Percentiles rank a stretch among this genome's conserved stretches.
These are phyloP conservation scores for Suillus fuscotomentosus DNA, from an alignment of 768 basidiomycete species.

Conservation along the genomic window DNA sequence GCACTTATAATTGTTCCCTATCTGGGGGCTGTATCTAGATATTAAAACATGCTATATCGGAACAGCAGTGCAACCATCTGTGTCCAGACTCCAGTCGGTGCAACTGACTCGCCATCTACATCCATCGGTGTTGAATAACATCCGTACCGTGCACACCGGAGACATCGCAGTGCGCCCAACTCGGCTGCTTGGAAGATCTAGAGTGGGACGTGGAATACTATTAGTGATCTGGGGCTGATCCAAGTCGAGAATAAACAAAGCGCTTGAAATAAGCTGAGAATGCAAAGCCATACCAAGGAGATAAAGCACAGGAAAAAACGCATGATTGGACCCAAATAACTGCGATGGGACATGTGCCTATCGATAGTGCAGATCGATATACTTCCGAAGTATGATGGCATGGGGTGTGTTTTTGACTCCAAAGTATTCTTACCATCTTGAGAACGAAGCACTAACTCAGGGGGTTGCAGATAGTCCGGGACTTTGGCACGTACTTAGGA, in stretches of 20 bases:
- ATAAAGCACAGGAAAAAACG: neutral
- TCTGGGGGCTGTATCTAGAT: neutral
- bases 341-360: slow-evolving; percentile 8
- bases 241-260: neutral
- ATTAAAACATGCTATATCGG: slow-evolving; percentile 8
- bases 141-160: neutral
- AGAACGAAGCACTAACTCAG: neutral
- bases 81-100: neutral
- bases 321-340: neutral
- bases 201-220: neutral
- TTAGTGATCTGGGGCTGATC: neutral
- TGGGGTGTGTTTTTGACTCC: neutral
- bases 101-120: neutral
- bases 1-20: neutral
- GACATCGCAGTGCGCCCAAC: neutral
- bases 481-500: neutral
- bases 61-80: neutral
- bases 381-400: neutral
- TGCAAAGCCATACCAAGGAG: neutral
- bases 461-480: neutral
- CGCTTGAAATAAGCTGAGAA: neutral
- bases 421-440: neutral
- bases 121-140: neutral
- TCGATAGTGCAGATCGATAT: slow-evolving; percentile 10
- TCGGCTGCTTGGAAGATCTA: neutral